Evolutionary conservation across 306 rosid species (phyloP).

Genomic region (Castanospermum australe): DNA sequence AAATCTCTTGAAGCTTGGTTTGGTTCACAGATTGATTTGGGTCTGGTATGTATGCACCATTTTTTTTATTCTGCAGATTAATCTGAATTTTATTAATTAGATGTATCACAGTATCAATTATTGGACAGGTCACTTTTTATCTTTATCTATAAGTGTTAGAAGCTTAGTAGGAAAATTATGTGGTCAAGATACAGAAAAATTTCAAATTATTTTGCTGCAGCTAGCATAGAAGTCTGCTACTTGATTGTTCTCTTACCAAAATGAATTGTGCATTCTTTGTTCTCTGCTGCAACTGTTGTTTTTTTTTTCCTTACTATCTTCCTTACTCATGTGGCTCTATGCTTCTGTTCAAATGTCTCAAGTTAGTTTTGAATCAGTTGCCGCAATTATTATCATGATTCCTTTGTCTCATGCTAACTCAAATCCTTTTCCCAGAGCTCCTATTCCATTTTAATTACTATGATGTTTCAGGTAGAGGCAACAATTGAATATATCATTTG

Average conservation of each 20-base stretch:
- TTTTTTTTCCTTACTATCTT: slow-evolving; percentile 12
- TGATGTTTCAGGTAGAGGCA: slow-evolving; percentile 72
- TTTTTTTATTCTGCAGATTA: neutral
- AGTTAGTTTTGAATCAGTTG: neutral
- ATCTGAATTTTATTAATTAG: slow-evolving; percentile 11
- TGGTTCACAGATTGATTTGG: slow-evolving; percentile 83
- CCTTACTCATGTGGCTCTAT: neutral
- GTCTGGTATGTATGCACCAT: slow-evolving; percentile 62
- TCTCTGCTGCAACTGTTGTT: neutral
- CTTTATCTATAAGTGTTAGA: neutral
- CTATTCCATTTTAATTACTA: slow-evolving; percentile 14
- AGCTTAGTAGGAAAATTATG: neutral
- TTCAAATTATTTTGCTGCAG: slow-evolving; percentile 16
- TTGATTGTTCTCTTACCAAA: slow-evolving; percentile 11
- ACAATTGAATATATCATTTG: slow-evolving; percentile 77
- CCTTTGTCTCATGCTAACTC: neutral
- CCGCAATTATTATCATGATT: neutral
- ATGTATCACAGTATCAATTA: neutral
- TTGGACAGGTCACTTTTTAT: neutral
- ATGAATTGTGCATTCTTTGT: slow-evolving; percentile 5
- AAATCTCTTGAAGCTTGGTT: slow-evolving; percentile 95
- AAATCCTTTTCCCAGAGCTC: neutral
- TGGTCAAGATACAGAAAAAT: neutral
- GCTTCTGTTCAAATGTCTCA: slow-evolving; percentile 16
- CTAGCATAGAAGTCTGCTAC: neutral